A percentile compares a stretch with the other conserved stretches of the same genome.
phyloP scores from a whole-genome alignment of 2,329 filamentous ascomycete species.

The Penicillium concentricum region DNA sequence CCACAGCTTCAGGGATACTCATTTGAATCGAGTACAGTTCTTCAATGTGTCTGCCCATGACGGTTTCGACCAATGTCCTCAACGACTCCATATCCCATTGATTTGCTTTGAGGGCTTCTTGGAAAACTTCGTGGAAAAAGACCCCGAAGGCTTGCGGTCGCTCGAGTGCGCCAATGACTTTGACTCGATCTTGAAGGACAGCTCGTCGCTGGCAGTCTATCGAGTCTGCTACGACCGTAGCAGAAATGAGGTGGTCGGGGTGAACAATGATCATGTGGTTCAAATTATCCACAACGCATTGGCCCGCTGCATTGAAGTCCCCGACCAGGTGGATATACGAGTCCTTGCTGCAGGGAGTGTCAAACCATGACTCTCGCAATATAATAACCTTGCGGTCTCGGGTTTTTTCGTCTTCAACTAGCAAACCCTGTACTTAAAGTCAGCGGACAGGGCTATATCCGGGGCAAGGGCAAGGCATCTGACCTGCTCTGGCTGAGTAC shows the following conservation, averaged over 20 bases:
- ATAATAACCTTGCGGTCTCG: conserved; percentile 66
- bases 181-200: conserved; percentile 91
- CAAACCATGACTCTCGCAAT: conserved; percentile 82
- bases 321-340: conserved; percentile 87
- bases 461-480: conserved; percentile 18
- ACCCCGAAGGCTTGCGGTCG: conserved; percentile 87
- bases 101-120: conserved; percentile 81
- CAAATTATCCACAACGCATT: conserved; percentile 78
- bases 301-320: conserved; percentile 65
- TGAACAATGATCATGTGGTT: conserved; percentile 88
- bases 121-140: conserved; percentile 92
- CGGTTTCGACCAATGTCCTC: conserved; percentile 62
- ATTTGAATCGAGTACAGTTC: conserved; percentile 86
- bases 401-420: conserved; percentile 76
- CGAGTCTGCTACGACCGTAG: conserved; percentile 94
- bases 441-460: not conserved
- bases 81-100: conserved; percentile 73
- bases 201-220: conserved; percentile 88
- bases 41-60: conserved; percentile 77
- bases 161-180: conserved; percentile 78
- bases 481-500: conserved; percentile 70
- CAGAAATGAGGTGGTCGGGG: conserved; percentile 91
- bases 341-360: conserved; percentile 71
- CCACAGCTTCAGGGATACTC: conserved; percentile 67
- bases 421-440: conserved; percentile 61